phyloP scores from a whole-genome alignment of 2,329 filamentous ascomycete species.

The Phyllachora maydis region DNA sequence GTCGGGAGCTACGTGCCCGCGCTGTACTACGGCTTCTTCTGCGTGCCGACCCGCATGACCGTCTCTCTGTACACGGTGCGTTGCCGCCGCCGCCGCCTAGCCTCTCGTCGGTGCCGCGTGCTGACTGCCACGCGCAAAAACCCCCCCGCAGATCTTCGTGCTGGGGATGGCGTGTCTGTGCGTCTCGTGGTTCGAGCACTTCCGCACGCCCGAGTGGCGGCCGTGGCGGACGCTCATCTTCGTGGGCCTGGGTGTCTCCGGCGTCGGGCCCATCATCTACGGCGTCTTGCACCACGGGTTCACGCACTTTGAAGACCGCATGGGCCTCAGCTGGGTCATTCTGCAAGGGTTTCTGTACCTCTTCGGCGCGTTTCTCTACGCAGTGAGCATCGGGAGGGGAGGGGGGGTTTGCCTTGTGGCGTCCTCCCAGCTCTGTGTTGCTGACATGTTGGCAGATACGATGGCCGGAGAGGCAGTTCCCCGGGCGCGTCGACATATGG shows the following conservation, averaged over 20 bases:
- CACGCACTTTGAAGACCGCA: slow-evolving; percentile 42
- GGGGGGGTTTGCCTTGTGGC: too few relatives aligned
- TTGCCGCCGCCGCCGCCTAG: slow-evolving; percentile 4
- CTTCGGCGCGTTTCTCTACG: slow-evolving; percentile 68
- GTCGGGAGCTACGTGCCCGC: slow-evolving; percentile 81
- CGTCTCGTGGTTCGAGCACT: slow-evolving; percentile 62
- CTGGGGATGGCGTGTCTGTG: slow-evolving; percentile 58
- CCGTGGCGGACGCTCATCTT: slow-evolving; percentile 83
- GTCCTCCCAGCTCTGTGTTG: not conserved
- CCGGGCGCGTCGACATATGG: slow-evolving; percentile 72
- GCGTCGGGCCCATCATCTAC: slow-evolving; percentile 66
- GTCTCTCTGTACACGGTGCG: slow-evolving; percentile 58
- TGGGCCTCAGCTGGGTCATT: slow-evolving; percentile 65
- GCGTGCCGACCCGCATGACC: slow-evolving; percentile 40
- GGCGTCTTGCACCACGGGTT: slow-evolving; percentile 49
- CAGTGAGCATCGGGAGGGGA: too few relatives aligned
- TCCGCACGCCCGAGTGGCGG: slow-evolving; percentile 66
- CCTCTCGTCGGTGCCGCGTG: not conserved
- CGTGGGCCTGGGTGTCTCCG: slow-evolving; percentile 66
- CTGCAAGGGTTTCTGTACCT: slow-evolving; percentile 73
- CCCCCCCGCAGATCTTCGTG: slow-evolving; percentile 40
- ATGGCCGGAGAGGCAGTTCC: slow-evolving; percentile 62
- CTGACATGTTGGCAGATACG: slow-evolving; percentile 41
- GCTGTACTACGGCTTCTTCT: slow-evolving; percentile 72
- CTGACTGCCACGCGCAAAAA: not conserved